phyloP scores from a whole-genome alignment of 2,329 filamentous ascomycete species.

The Trichoderma sp. region DNA sequence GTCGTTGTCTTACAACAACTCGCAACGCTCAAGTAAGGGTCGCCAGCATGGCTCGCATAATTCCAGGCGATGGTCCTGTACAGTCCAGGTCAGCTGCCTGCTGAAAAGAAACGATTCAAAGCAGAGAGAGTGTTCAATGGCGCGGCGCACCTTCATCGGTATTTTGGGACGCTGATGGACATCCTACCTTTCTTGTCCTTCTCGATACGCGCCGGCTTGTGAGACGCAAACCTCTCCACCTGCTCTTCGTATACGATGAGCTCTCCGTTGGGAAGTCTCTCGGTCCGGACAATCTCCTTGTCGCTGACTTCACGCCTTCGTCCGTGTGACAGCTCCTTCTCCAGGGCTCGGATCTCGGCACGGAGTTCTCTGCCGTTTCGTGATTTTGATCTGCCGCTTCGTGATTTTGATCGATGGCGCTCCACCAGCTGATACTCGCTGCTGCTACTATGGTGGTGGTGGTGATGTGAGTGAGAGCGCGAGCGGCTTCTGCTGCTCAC shows the following conservation, averaged over 20 bases:
- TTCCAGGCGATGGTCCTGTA: conserved; percentile 59
- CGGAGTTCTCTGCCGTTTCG: conserved; percentile 62
- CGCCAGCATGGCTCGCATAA: conserved; percentile 68
- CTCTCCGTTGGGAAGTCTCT: conserved; percentile 58
- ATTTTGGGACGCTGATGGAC: conserved; percentile 75
- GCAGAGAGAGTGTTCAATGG: not conserved
- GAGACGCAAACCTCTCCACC: conserved; percentile 53
- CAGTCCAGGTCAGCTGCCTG: conserved; percentile 32
- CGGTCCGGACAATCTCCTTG: conserved; percentile 54
- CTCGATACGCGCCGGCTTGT: conserved; percentile 66
- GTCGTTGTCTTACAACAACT: not conserved
- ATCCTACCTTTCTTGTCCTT: conserved; percentile 97
- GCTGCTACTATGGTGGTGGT: conserved; percentile 28
- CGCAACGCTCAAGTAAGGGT: conserved; percentile 57
- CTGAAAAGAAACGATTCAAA: conserved; percentile 21
- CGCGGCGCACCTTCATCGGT: conserved; percentile 54
- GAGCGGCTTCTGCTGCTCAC: conserved; percentile 37
- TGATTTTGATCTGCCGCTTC: conserved; percentile 34
- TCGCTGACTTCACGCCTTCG: conserved; percentile 40
- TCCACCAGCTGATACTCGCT: conserved; percentile 33
- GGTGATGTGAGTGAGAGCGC: conserved; percentile 29
- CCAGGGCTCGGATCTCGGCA: conserved; percentile 68
- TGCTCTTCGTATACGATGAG: conserved; percentile 62
- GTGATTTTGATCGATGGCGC: conserved; percentile 42
- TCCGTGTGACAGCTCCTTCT: conserved; percentile 45